Percentiles rank a stretch among this genome's conserved stretches.
Evolutionary conservation across 768 basidiomycete species (phyloP).

Genomic region (Kwoniella sp.): DNA sequence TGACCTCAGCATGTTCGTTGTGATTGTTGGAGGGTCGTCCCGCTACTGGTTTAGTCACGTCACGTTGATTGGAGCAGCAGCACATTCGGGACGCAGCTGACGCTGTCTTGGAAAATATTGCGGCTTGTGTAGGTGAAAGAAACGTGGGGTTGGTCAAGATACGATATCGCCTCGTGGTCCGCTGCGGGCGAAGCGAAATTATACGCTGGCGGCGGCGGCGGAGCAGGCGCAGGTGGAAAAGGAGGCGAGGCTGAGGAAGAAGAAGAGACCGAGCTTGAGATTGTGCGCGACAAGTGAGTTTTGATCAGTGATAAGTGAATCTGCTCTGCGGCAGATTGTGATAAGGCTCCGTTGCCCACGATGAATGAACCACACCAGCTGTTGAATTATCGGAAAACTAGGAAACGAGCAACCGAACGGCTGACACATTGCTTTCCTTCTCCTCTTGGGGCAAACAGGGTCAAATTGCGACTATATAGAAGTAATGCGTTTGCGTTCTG

Average conservation of each 20-base stretch:
- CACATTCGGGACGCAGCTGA: no score
- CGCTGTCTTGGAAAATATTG: background rate
- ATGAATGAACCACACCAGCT: no score
- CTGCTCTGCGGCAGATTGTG: no score
- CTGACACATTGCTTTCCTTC: no score
- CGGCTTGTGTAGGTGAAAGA: conserved; percentile 46
- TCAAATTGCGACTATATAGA: conserved; percentile 38
- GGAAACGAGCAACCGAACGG: no score
- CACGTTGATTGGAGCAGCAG: no score
- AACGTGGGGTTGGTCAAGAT: conserved; percentile 51
- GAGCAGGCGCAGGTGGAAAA: no score
- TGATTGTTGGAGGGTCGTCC: no score
- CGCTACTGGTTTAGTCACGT: no score
- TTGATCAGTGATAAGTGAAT: background rate
- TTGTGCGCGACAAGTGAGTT: conserved; percentile 46
- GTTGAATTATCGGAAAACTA: no score
- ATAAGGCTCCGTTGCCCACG: no score
- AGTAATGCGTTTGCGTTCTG: conserved; percentile 29
- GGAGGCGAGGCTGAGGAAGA: conserved; percentile 23
- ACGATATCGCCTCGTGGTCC: conserved; percentile 51
- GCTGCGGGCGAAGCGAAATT: conserved; percentile 33
- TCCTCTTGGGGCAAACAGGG: conserved; percentile 23
- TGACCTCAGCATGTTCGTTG: background rate
- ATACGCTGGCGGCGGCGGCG: conserved; percentile 29
- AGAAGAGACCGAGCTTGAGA: conserved; percentile 37